Evolutionary conservation across 2,329 filamentous ascomycete genomes (phyloP).

Genomic region (Penicillium fuscoglaucum): DNA sequence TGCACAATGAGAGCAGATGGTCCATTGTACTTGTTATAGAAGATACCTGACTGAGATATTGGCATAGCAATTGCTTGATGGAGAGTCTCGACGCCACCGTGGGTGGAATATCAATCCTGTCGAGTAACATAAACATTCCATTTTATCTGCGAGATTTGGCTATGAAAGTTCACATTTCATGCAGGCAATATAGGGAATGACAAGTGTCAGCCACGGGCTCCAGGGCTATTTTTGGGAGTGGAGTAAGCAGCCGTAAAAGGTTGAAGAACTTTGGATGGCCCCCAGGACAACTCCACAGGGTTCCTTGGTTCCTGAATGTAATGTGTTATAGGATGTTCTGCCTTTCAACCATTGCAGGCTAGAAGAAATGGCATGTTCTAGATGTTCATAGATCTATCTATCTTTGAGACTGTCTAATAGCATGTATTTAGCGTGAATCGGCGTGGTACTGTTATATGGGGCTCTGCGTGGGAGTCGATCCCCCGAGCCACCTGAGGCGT

Average conservation of each 20-base stretch:
- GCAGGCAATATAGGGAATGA: neutral
- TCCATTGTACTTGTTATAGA: neutral
- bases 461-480: neutral
- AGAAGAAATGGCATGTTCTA: neutral
- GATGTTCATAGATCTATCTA: neutral
- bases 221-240: slow-evolving; percentile 8
- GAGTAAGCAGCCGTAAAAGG: neutral
- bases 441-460: neutral
- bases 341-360: neutral
- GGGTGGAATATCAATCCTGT: neutral
- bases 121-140: neutral
- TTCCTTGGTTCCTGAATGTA: neutral
- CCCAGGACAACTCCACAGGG: neutral
- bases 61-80: neutral
- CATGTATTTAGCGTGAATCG: neutral
- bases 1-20: neutral
- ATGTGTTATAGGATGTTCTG: neutral
- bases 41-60: neutral
- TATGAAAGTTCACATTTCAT: neutral
- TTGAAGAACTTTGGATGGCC: neutral
- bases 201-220: slow-evolving; percentile 1
- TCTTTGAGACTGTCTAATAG: neutral
- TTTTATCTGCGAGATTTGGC: neutral
- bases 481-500: neutral
- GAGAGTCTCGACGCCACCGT: neutral